Evolutionary conservation across 2,329 filamentous ascomycete genomes (phyloP), one percentile per base, ranked within the genome.

Genomic region (Talaromyces amestolkiae): DNA sequence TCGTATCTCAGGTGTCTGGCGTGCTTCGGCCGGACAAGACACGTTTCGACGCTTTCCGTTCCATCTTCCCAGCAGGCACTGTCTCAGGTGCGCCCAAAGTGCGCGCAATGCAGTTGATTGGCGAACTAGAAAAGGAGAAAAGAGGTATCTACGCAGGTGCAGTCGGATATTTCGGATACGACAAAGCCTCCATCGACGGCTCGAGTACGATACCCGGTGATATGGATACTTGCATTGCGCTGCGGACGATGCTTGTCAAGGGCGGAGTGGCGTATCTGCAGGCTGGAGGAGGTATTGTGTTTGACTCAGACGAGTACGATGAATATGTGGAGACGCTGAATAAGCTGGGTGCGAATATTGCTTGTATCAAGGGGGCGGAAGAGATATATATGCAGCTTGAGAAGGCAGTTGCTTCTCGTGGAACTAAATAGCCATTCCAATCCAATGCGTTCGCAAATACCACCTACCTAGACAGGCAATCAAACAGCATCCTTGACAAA

Each of bases 311-410:
- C 75, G 90, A 86, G 39, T 90, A 91, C 72, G 92, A 97, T 69
- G 95, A 98, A 79, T 97, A 93, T 84, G 87, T 94, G 79, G 92
- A 98, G 85, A 97, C 96, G 69, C 92, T 95, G 81, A 98, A 99
- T 83, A 99, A 99, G 84, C 83, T 97, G 58, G 89, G 91, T 31
- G 91, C 92, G 53, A 96, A 96, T 77, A 92, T 96, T 83, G 86
- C 90, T 70, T 95, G 92, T 79, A 93, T 98, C 76, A 89, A 88
- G 66, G 87, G 89, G 61, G 94, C 93, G 1, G 94, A 97, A 81
- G 85, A 89, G 76, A 83, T 85, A 76, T 87, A 89, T 76, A 74
- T 83, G 68, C 82, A 75, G 59, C 66, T 79, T 71, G 76, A 81
- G 69, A 70, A 71, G 65, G 71, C 75, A 43, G 68, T 63, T 51